Conservation (phyloP, 164 flowering plant genomes). For the grape (Vitis vinifera) region DNA sequence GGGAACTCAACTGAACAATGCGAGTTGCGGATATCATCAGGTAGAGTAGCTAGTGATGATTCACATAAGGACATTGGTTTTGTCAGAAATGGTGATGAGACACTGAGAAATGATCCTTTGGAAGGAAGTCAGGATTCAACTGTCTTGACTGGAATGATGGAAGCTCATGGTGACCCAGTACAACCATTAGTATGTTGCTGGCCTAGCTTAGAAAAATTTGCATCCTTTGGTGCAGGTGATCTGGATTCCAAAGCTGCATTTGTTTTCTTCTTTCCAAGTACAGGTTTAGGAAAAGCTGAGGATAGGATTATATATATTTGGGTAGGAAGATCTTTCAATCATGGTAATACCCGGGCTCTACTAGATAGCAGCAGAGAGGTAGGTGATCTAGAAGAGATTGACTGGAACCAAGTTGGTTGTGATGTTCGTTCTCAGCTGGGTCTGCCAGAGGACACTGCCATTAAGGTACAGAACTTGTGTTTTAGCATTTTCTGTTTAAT, state of each 20-base stretch:
- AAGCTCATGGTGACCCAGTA: slow-evolving; percentile 2
- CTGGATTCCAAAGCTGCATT: slow-evolving; percentile 50
- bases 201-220: slow-evolving; percentile 56
- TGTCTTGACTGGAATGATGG: slow-evolving; percentile 13
- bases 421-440: slow-evolving; percentile 35
- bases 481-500: neutral
- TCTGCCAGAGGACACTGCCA: slow-evolving; percentile 43
- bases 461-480: slow-evolving; percentile 45
- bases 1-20: slow-evolving; percentile 16
- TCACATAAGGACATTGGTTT: slow-evolving; percentile 10
- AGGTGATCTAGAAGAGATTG: slow-evolving; percentile 31
- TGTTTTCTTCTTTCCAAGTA: slow-evolving; percentile 35
- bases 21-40: slow-evolving; percentile 13
- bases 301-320: slow-evolving; percentile 47
- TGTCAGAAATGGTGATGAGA: slow-evolving; percentile 13
- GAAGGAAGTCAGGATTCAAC: slow-evolving; percentile 6
- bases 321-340: slow-evolving; percentile 56
- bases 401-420: slow-evolving; percentile 43
- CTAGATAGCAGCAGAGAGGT: slow-evolving; percentile 15
- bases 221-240: slow-evolving; percentile 27
- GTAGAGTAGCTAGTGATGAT: slow-evolving; percentile 16
- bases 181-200: slow-evolving; percentile 41
- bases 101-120: slow-evolving; percentile 6
- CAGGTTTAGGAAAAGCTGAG: slow-evolving; percentile 18
- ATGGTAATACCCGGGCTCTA: slow-evolving; percentile 15